Evolutionary conservation across 768 basidiomycete species (phyloP).

Genomic region (Phylloporus sp.): DNA sequence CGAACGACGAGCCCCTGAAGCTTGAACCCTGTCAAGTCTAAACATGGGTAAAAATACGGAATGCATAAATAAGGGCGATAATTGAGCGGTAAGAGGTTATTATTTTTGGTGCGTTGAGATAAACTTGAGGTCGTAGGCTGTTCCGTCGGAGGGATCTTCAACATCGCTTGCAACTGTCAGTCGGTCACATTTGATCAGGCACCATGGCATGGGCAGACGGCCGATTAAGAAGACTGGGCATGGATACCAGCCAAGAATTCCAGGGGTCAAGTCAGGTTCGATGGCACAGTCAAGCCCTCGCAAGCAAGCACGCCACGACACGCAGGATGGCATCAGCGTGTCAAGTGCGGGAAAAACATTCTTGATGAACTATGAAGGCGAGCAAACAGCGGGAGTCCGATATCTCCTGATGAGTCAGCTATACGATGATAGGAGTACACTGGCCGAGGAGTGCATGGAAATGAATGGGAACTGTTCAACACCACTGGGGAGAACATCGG

Average conservation of each 20-base stretch:
- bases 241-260: conserved; percentile 8
- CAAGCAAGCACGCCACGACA: background rate
- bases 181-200: conserved; percentile 26
- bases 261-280: too few relatives aligned
- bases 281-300: background rate
- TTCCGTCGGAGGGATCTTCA: conserved; percentile 17
- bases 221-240: conserved; percentile 6
- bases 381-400: conserved; percentile 18
- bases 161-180: conserved; percentile 20
- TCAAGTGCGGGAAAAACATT: conserved; percentile 5
- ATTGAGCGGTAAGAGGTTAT: conserved; percentile 18
- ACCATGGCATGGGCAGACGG: conserved; percentile 4
- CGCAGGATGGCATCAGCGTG: background rate
- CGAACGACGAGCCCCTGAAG: background rate
- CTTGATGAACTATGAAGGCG: conserved; percentile 12
- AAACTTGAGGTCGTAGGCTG: conserved; percentile 19
- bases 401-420: conserved; percentile 14
- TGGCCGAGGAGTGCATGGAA: conserved; percentile 23
- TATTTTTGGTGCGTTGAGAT: conserved; percentile 31
- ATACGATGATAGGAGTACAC: conserved; percentile 6
- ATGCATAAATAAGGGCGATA: conserved; percentile 19
- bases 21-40: background rate
- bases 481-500: background rate
- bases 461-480: conserved; percentile 1
- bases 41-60: conserved; percentile 22